Percentiles rank a stretch among this genome's conserved stretches.
Conservation (phyloP, 2,329 filamentous ascomycete genomes). For the Claviceps lovelessii region DNA sequence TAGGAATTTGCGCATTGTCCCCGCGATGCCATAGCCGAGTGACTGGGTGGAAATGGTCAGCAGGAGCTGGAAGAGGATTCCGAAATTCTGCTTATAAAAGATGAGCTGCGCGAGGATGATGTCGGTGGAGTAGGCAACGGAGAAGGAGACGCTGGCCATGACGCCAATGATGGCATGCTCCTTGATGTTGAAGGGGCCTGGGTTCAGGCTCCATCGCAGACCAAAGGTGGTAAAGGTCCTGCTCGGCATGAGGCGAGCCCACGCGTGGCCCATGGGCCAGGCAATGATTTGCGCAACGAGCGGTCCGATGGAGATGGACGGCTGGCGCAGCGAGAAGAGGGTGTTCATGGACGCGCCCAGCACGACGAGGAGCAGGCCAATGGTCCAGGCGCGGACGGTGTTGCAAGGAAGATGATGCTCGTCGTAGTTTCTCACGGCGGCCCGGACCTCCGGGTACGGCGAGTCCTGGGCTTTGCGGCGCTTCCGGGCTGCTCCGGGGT, state of each 20-base stretch:
- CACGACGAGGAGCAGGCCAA: constrained; percentile 42
- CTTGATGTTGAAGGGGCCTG: constrained; percentile 56
- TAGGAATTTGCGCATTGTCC: constrained; percentile 50
- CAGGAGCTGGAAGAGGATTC: constrained; percentile 50
- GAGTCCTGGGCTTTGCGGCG: constrained; percentile 40
- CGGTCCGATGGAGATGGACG: constrained; percentile 45
- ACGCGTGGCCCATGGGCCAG: constrained; percentile 47
- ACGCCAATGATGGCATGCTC: constrained; percentile 55
- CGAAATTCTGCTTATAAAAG: constrained; percentile 59
- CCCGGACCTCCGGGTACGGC: constrained; percentile 51
- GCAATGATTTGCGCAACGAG: constrained; percentile 50
- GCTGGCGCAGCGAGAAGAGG: constrained; percentile 46
- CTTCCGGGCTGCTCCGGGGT: constrained; percentile 14
- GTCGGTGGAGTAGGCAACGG: constrained; percentile 57
- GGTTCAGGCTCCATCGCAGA: constrained; percentile 43
- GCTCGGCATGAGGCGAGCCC: constrained; percentile 41
- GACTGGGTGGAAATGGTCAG: constrained; percentile 56
- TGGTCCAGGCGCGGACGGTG: constrained; percentile 50
- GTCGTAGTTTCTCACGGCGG: constrained; percentile 50
- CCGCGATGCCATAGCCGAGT: constrained; percentile 54
- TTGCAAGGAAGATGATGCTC: constrained; percentile 50
- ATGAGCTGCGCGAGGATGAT: constrained; percentile 56
- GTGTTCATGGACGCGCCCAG: constrained; percentile 48
- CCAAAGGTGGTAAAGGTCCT: constrained; percentile 38
- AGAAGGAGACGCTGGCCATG: constrained; percentile 59